Evolutionary conservation across 2,329 filamentous ascomycete species (phyloP), one percentile per base, ranked within the genome.

Genomic region (Bipolaris gigantea): DNA sequence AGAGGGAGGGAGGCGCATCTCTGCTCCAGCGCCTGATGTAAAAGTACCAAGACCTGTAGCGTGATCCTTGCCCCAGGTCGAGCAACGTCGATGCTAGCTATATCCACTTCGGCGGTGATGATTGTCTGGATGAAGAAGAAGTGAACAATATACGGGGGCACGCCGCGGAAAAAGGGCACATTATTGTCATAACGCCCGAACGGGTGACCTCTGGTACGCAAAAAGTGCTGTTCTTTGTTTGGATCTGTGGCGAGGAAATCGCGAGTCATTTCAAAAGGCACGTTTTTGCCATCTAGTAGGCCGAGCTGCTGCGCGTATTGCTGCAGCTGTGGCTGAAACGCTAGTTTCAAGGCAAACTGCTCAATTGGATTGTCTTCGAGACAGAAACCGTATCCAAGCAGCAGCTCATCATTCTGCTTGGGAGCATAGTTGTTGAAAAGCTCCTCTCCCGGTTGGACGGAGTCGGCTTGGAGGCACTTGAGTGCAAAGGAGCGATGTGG

Each of bases 361-460:
- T 82, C 80, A 36, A 77, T 73, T 0, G 77, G 77, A 35, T 82
- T 82, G 38, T 77, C 59, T 5, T 66, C 63, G 13, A 81, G 71
- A 53, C 76, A 79, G 65, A 83, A 83, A 3, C 81, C 81, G 52
- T 83, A 83, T 4, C 80, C 80, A 41, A 81, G 75, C 2, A 83
- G 67, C 2, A 83, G 67, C 60, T 83, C 80, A 56, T 80, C 79
- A 46, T 83, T 83, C 5, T 76, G 71, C 58, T 82, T 82, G 1
- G 80, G 76, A 0, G 77, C 80, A 50, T 83, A 83, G 60, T 83
- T 83, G 63, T 83, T 83, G 68, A 74, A 79, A 2, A 83, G 65
- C 56, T 82, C 76, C 4, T 72, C 68, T 3, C 76, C 78, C 4
- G 67, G 56, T 4, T 61, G 35, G 2, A 77, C 59, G 0, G 53